Percentiles rank a stretch among this genome's conserved stretches.
Conservation (phyloP, 2,329 filamentous ascomycete species). For the Penicillium olsonii region DNA sequence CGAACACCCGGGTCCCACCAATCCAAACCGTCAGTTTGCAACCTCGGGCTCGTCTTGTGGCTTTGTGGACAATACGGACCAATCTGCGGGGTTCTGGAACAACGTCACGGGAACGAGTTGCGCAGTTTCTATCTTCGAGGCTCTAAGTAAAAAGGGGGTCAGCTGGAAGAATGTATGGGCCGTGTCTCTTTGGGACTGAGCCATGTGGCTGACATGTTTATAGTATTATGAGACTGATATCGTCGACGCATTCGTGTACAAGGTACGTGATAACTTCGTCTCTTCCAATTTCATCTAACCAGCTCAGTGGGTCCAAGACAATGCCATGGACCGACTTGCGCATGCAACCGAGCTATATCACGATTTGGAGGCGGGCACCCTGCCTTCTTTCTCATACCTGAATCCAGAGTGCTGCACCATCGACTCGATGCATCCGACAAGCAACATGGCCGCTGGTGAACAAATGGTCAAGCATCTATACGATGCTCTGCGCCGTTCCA, state of each 20-base stretch:
- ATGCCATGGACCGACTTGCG: slow-evolving; percentile 36
- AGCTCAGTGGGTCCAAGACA: slow-evolving; percentile 39
- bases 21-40: slow-evolving; percentile 44
- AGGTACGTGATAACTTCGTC: slow-evolving; percentile 13
- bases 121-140: slow-evolving; percentile 41
- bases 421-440: slow-evolving; percentile 44
- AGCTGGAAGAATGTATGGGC: slow-evolving; percentile 39
- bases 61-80: slow-evolving; percentile 34
- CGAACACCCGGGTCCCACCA: slow-evolving; percentile 44
- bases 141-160: slow-evolving; percentile 37
- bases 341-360: slow-evolving; percentile 56
- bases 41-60: slow-evolving; percentile 40
- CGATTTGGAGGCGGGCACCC: slow-evolving; percentile 62
- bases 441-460: slow-evolving; percentile 41
- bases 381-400: slow-evolving; percentile 67
- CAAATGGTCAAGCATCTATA: slow-evolving; percentile 46
- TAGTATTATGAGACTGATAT: slow-evolving; percentile 44
- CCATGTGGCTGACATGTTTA: not conserved
- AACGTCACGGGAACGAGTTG: slow-evolving; percentile 39
- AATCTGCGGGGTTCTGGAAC: slow-evolving; percentile 34
- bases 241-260: slow-evolving; percentile 40
- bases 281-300: not conserved
- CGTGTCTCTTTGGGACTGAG: not conserved
- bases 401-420: slow-evolving; percentile 45
- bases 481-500: slow-evolving; percentile 42